Percentiles rank a stretch among this genome's conserved stretches.
Conservation (phyloP, 768 basidiomycete genomes). For the Russula lepida region DNA sequence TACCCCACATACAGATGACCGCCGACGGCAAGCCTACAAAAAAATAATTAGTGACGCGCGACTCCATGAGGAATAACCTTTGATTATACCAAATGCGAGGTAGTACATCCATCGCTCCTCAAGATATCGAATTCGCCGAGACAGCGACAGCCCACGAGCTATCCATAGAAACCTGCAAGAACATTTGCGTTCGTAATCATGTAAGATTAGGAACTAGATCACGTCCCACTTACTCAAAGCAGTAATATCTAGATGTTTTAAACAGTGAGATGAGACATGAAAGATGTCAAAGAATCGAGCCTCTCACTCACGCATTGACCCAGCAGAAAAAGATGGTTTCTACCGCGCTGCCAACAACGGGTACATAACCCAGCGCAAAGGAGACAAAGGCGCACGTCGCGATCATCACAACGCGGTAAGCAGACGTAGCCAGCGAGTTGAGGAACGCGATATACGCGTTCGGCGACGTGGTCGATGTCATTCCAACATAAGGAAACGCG, state of each 20-base stretch:
- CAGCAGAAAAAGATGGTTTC: slow-evolving; percentile 75
- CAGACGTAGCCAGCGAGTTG: slow-evolving; percentile 67
- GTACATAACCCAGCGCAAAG: slow-evolving; percentile 53
- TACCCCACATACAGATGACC: slow-evolving; percentile 62
- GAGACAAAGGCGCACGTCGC: slow-evolving; percentile 65
- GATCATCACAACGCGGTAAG: slow-evolving; percentile 77
- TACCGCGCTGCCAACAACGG: slow-evolving; percentile 49
- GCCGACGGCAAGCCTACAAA: slow-evolving; percentile 59
- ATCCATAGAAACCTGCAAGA: slow-evolving; percentile 60
- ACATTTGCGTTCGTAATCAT: background rate
- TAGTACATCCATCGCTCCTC: slow-evolving; percentile 91
- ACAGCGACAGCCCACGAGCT: slow-evolving; percentile 59
- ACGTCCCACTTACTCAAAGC: slow-evolving; percentile 60
- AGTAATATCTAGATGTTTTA: slow-evolving; percentile 58
- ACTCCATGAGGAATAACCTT: slow-evolving; percentile 1
- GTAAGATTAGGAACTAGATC: background rate
- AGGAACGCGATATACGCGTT: slow-evolving; percentile 63
- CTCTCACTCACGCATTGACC: slow-evolving; percentile 65
- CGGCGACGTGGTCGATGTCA: slow-evolving; percentile 40
- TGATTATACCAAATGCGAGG: slow-evolving; percentile 61
- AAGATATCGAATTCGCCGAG: slow-evolving; percentile 59
- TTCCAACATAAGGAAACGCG: slow-evolving; percentile 30
- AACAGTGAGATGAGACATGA: background rate
- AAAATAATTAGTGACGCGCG: background rate
- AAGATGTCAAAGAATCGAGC: background rate